Base-by-base conservation (phyloP, 2,329 filamentous ascomycete genomes). In the Daldinia sp. region DNA sequence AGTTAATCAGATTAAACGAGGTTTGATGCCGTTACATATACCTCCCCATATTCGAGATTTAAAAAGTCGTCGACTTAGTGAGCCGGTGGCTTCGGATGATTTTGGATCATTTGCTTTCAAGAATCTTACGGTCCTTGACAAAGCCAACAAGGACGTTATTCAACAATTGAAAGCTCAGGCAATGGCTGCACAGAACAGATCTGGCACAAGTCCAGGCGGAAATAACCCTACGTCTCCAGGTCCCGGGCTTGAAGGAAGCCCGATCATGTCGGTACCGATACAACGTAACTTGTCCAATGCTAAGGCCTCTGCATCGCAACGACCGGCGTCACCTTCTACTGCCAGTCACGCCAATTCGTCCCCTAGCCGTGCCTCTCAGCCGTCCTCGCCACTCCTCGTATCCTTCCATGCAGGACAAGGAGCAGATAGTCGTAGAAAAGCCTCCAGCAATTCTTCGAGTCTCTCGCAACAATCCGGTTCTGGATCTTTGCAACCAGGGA, bases 121-220 rank as follows among this genome's bases (percentile, higher is more conserved):
- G 82, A 99, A 99, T 75, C 83, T 99, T 55, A 94, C 95, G 0
- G 95, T 98, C 20, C 85, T 99, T 18, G 96, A 98, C 76, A 98
- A 98, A 80, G 96, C 96, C 61, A 99, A 99, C 81, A 99, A 99
- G 78, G 96, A 99, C 75, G 94, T 98, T 33, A 97, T 99, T 35
- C 94, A 98, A 75, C 98, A 98, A 79, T 85, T 99, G 64, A 90
- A 94, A 10, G 93, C 94, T 23, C 94, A 98, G 79, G 94, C 96
- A 2, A 86, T 98, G 82, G 94, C 88, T 2, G 81, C 84, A 1
- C 88, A 90, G 72, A 87, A 80, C 75, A 90, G 90, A 37, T 78
- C 82, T 4, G 78, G 80, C 3, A 75, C 81, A 35, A 87, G 83
- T 65, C 83, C 85, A 1, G 81, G 82, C 57, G 80, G 80, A 7